Evolutionary conservation across 768 basidiomycete genomes (phyloP).

Genomic region (Tricholomella constricta): DNA sequence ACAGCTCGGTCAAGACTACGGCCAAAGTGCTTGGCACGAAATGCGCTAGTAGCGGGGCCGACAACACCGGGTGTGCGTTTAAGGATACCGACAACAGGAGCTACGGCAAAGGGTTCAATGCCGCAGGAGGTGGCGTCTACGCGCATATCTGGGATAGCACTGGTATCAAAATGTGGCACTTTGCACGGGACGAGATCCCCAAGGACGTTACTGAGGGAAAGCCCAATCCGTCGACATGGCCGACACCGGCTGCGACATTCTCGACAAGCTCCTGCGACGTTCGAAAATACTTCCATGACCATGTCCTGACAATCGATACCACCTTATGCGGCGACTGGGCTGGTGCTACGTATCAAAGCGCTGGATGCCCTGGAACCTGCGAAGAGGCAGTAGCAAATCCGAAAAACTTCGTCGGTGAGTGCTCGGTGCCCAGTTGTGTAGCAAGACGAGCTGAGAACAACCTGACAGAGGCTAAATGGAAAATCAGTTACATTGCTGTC

Average conservation of each 20-base stretch:
- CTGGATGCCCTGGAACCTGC: conserved; percentile 49
- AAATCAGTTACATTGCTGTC: conserved; percentile 43
- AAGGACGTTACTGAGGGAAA: conserved; percentile 44
- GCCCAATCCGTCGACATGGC: conserved; percentile 54
- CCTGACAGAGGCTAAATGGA: conserved; percentile 53
- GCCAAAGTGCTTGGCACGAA: conserved; percentile 27
- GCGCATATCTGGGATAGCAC: conserved; percentile 51
- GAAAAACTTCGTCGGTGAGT: conserved; percentile 50
- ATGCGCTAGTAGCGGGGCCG: conserved; percentile 40
- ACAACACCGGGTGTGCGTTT: conserved; percentile 55
- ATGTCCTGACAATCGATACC: conserved; percentile 47
- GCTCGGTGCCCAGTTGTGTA: neutral
- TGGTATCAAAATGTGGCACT: conserved; percentile 60
- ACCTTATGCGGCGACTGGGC: conserved; percentile 54
- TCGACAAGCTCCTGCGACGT: conserved; percentile 50
- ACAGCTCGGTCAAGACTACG: conserved; percentile 23
- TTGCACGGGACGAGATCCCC: conserved; percentile 50
- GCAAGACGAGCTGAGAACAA: neutral
- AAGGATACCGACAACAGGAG: conserved; percentile 38
- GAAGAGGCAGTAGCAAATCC: conserved; percentile 51
- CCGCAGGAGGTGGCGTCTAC: conserved; percentile 50
- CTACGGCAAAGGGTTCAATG: conserved; percentile 48
- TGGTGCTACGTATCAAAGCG: conserved; percentile 32
- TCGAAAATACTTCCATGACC: conserved; percentile 48
- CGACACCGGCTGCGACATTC: conserved; percentile 51